Evolutionary conservation across 208 protist species (phyloP), one percentile per base, ranked within the genome.

Genomic region (Acanthamoeba lenticulata): DNA sequence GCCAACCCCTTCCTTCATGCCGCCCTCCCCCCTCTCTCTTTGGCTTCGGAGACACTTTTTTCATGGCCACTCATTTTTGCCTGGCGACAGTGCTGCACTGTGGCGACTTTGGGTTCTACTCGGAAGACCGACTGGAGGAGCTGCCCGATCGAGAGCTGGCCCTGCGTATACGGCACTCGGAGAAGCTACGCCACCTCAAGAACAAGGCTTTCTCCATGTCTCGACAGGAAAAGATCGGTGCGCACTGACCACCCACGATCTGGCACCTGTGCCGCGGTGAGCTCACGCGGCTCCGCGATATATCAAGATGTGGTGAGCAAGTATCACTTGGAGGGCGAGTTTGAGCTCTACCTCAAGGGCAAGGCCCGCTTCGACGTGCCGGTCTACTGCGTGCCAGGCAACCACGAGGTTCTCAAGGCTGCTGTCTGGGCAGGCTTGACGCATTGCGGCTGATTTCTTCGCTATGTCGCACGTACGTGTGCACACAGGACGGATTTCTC

Each of bases 161-260:
- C 29, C 34, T 90, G 24, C 81, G 81, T 29, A 57, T 90, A 17
- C 81, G 81, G 2, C 81, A 90, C 15, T 3, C 81, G 32, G 49
- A 90, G 49, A 57, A 90, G n/a, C 47, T 90, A 1, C 47, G 24
- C 42, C 49, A 57, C 81, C 49, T 90, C 49, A 57, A 90, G 81
- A 90, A 90, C 32, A 90, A 90, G 81, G 81, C 81, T 29, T 90
- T 90, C 81, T 55, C 47, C 34, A 57, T 90, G 81, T 90, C 81
- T n/a, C 42, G 81, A 17, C 47, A 60, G 47, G 81, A 55, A 17
- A 90, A 90, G 49, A 90, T 90, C 1, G 72, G 72, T 83, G 6
- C 52, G 52, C 52, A 21, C 52, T 21, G 11, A 21, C 52, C 52
- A n/a, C n/a, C n/a, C n/a, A n/a, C 29, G 60, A 6, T 27, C 3